Evolutionary conservation across 805 yeast genomes (phyloP).

Genomic region (Myxozyma neglecta): DNA sequence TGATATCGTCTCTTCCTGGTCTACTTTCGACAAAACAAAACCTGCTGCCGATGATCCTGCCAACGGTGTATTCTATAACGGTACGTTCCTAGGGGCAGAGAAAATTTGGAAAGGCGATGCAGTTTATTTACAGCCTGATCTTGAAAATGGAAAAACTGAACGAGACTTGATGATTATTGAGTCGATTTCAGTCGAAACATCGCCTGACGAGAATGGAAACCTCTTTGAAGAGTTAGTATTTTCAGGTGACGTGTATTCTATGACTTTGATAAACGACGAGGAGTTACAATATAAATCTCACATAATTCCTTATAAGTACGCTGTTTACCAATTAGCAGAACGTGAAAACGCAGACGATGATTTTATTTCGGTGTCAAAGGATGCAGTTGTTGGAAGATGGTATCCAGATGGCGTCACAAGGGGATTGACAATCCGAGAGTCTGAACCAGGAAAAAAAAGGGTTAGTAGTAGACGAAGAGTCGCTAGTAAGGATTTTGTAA

Average conservation of each 20-base stretch:
- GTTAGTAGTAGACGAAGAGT: neutral
- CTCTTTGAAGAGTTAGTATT: neutral
- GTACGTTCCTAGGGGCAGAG: conserved; percentile 27
- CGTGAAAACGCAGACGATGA: neutral
- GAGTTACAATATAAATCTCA: neutral
- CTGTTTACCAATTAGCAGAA: neutral
- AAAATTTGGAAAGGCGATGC: conserved; percentile 30
- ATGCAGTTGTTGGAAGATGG: conserved; percentile 2
- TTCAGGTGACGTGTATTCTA: neutral
- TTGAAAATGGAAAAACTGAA: neutral
- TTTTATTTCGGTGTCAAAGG: neutral
- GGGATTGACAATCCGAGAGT: neutral
- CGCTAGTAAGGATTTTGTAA: neutral
- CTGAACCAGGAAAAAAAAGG: neutral
- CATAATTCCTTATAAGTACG: neutral
- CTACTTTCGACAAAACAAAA: conserved; percentile 9
- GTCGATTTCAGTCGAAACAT: neutral
- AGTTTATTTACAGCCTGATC: conserved; percentile 13
- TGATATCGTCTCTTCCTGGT: conserved; percentile 10
- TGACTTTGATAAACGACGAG: neutral
- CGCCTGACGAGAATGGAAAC: neutral
- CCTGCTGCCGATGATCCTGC: neutral
- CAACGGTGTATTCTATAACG: conserved; percentile 2
- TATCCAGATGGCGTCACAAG: conserved; percentile 3
- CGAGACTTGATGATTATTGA: conserved; percentile 18